Evolutionary conservation across 345 rosid genomes (phyloP), one percentile per base, ranked within the genome.

Genomic region (Eucalyptus victrix): DNA sequence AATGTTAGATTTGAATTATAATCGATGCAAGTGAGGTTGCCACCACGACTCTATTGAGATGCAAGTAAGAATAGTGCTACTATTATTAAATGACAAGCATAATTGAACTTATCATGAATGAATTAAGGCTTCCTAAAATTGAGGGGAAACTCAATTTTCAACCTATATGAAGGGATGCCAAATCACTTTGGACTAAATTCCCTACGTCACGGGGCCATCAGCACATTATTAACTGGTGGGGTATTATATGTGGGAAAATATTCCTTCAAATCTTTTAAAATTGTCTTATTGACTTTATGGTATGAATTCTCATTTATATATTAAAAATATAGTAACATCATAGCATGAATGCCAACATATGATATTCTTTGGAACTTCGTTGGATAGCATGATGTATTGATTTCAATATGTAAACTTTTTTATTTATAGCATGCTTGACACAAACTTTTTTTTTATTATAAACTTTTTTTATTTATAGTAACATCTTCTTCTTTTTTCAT

Each of bases 221-320:
- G 24, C 30, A 12, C 15, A 5, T 24, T 58, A 60, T 30, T 11
- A 28, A 28, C 7, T 49, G 53, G 72, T 30, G 72, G 72, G 72
- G 10, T 4, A 65, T n/a, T 14, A 17, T 15, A n/a, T 0, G 0
- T 7, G 37, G 21, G 1, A 16, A 0, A 13, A 14, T 24, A 62
- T n/a, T 30, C 8, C 72, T 62, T 62, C 34, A 30, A 14, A 62
- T 62, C 18, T 14, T 62, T 13, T 62, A 1, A 62, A 13, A 30
- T 62, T 62, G 16, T n/a, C 19, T 7, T 0, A n/a, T 65, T 12
- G 1, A 60, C 69, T 62, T 28, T 12, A 0, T 0, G 0, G 2
- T 15, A 65, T 65, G 37, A 15, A 65, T 65, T 14, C 2, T 65
- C 37, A n/a, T 65, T 30, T 4, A 30, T n/a, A 16, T n/a, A 15